These are phyloP conservation scores for Candida dubliniensis DNA, from an alignment of 1,139 yeast genomes.

Conservation along the genomic window DNA sequence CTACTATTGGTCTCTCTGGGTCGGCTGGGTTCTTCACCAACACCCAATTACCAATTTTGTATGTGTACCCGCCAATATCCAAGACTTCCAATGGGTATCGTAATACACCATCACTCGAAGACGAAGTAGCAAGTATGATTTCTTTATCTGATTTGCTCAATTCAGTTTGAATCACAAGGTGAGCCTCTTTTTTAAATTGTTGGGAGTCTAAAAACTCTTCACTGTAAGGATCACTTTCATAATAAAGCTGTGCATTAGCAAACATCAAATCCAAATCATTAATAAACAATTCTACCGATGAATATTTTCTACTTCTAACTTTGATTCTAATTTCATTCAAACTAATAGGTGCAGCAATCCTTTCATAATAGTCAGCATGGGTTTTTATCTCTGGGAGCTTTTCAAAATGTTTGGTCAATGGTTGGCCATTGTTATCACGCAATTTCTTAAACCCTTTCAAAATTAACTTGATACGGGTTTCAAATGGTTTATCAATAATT, in stretches of 20 bases:
- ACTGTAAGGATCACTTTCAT: slow-evolving; percentile 55
- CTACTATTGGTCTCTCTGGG: slow-evolving; percentile 84
- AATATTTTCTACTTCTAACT: slow-evolving; percentile 83
- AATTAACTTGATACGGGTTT: slow-evolving; percentile 84
- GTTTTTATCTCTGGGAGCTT: slow-evolving; percentile 73
- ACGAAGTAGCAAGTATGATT: slow-evolving; percentile 66
- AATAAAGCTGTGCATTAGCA: slow-evolving; percentile 67
- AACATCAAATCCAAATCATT: slow-evolving; percentile 76
- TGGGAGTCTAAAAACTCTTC: slow-evolving; percentile 50
- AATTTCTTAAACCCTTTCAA: slow-evolving; percentile 79
- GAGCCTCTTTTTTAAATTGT: slow-evolving; percentile 59
- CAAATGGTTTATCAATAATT: slow-evolving; percentile 90
- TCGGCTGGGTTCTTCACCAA: slow-evolving; percentile 84
- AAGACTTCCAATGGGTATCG: slow-evolving; percentile 79
- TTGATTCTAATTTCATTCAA: slow-evolving; percentile 79
- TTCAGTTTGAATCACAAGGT: slow-evolving; percentile 64
- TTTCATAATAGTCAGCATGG: slow-evolving; percentile 66
- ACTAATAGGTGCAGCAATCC: slow-evolving; percentile 70
- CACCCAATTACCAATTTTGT: slow-evolving; percentile 95
- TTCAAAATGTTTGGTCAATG: slow-evolving; percentile 66
- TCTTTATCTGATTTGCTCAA: slow-evolving; percentile 80
- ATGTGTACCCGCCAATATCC: slow-evolving; percentile 67
- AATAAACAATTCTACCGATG: slow-evolving; percentile 71
- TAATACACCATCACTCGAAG: slow-evolving; percentile 52
- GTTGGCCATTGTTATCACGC: slow-evolving; percentile 50